Evolutionary conservation across 805 yeast species (phyloP), one percentile per base, ranked within the genome.

Genomic region (baker's yeast (Saccharomyces cerevisiae)): DNA sequence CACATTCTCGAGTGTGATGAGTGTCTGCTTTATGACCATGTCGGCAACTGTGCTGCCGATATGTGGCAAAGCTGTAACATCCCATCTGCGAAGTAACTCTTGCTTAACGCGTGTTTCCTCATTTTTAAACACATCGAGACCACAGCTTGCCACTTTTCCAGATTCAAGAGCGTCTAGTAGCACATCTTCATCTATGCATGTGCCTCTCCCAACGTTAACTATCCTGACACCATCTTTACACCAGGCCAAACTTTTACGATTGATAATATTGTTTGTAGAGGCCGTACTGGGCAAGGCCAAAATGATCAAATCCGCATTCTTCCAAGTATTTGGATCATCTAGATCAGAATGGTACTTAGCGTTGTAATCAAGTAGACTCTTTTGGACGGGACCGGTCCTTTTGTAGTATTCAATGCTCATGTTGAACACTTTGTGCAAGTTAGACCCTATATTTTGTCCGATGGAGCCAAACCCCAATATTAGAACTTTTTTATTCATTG

Each of bases 391-490:
- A 28, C 69, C 69, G 0, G 73, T 72, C 61, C 90, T 75, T 60
- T 84, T 85, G 53, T 80, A 76, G 59, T 86, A 87, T 54, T 77
- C 76, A 41, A 87, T 73, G 22, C 78, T 70, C 87, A 87, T 82
- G 4, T 88, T 89, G 31, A 87, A 67, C 1, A 57, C 63, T n/a
- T 71, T 72, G 49, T 72, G 51, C 55, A 87, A 73, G 61, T 84
- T 76, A 49, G 68, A 69, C 3, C 83, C 94, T 54, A 85, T 80
- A 30, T 76, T 74, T 64, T 78, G 77, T 8, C 95, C 96, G 60
- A 87, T 87, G 22, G 81, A 74, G 1, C 96, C 95, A 61, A 87
- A 83, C 0, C 95, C 96, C 2, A 85, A 79, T 32, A 87, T 76
- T 2, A 83, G 80, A 1, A 76, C 89, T 26, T 72, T 73, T 62